A percentile compares a stretch with the other conserved stretches of the same genome.
Evolutionary conservation across 305 asterid genomes (phyloP).

Genomic region (Salvia sclarea): DNA sequence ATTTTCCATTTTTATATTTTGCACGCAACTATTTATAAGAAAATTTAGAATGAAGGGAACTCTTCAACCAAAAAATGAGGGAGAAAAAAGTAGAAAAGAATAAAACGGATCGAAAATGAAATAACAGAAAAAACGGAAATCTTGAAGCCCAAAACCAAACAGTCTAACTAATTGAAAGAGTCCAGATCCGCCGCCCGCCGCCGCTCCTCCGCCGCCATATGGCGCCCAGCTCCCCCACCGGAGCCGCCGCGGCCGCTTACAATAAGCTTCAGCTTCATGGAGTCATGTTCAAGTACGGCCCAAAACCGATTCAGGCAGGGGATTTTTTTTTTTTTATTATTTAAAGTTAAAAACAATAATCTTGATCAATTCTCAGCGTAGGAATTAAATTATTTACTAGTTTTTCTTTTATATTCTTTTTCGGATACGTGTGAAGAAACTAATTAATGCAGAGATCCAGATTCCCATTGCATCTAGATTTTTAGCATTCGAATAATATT

Average conservation of each 20-base stretch:
- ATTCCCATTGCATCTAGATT: too few relatives aligned
- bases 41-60: too few relatives aligned
- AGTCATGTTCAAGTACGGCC: constrained; percentile 88
- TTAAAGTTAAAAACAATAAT: neutral
- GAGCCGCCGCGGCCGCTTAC: constrained; percentile 47
- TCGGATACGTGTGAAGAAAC: too few relatives aligned
- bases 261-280: constrained; percentile 77
- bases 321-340: too few relatives aligned
- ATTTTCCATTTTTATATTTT: too few relatives aligned
- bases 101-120: too few relatives aligned
- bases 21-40: too few relatives aligned
- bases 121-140: constrained; percentile 26
- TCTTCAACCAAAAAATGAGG: too few relatives aligned
- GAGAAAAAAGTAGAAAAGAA: neutral
- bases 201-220: constrained; percentile 53
- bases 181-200: constrained; percentile 39
- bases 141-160: neutral
- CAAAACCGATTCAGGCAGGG: constrained; percentile 78
- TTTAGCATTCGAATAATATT: too few relatives aligned
- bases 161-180: too few relatives aligned
- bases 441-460: neutral
- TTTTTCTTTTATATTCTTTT: neutral
- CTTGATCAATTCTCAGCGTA: neutral
- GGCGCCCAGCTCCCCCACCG: constrained; percentile 33
- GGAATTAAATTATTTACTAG: neutral